phyloP scores from a whole-genome alignment of 257 asterid genomes.

The Mitragyna speciosa region DNA sequence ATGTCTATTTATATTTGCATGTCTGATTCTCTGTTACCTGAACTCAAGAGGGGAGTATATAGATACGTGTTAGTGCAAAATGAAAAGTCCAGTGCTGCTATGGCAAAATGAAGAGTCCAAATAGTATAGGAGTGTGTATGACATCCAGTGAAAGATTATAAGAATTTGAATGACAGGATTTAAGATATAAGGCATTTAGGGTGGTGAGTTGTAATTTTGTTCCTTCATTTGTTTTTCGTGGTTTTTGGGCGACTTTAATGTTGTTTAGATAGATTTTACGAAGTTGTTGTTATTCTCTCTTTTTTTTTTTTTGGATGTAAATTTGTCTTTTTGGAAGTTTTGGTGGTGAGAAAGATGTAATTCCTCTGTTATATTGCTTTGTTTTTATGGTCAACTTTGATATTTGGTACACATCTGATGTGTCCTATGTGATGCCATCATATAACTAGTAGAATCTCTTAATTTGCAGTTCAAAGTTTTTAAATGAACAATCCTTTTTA shows the following conservation, averaged over 20 bases:
- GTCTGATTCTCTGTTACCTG: neutral
- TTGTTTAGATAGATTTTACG: neutral
- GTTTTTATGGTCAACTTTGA: constrained; percentile 2
- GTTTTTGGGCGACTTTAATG: neutral
- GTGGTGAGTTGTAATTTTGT: no score
- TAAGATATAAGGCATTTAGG: neutral
- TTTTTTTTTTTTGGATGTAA: no score
- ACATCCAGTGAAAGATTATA: neutral
- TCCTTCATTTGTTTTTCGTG: neutral
- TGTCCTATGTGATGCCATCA: constrained; percentile 11
- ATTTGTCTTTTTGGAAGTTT: neutral
- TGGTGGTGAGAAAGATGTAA: no score
- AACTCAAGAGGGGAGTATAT: no score
- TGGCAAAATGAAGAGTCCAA: no score
- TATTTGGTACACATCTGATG: neutral
- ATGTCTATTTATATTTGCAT: neutral
- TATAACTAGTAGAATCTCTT: neutral
- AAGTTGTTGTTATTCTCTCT: neutral
- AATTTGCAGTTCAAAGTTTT: neutral
- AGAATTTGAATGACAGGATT: neutral
- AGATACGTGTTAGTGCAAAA: no score
- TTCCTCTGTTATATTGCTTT: no score
- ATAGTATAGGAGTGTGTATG: no score
- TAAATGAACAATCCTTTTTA: neutral
- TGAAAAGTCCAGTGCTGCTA: no score